phyloP scores from a whole-genome alignment of 2,329 filamentous ascomycete species.

The Geoglossum cookeanum region DNA sequence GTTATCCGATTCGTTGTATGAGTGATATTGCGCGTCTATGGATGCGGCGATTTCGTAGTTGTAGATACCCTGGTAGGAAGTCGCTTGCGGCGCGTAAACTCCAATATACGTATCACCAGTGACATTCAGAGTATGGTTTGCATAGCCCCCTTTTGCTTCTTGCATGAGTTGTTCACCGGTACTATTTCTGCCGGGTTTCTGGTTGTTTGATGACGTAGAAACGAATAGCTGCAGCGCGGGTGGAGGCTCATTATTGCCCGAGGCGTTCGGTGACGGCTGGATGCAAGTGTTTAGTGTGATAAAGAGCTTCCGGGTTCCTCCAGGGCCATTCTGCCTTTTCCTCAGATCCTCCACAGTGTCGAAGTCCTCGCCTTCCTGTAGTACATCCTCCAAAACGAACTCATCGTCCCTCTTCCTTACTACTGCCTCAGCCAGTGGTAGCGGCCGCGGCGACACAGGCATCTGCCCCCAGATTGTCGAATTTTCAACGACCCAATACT shows the following conservation, averaged over 20 bases:
- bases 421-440: too few relatives aligned
- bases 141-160: conserved; percentile 49
- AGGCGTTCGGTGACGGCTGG: conserved; percentile 43
- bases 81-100: conserved; percentile 49
- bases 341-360: background rate
- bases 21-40: conserved; percentile 58
- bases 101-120: conserved; percentile 56
- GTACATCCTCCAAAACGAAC: background rate
- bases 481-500: conserved; percentile 45
- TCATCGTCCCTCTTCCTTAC: conserved; percentile 8
- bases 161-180: conserved; percentile 24
- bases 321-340: background rate
- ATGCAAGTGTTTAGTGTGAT: conserved; percentile 74
- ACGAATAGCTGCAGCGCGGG: conserved; percentile 66
- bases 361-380: conserved; percentile 7
- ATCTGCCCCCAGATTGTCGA: conserved; percentile 28
- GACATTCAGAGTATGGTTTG: conserved; percentile 40
- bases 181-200: conserved; percentile 43
- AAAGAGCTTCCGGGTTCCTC: conserved; percentile 37
- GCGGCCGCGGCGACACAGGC: too few relatives aligned
- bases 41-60: conserved; percentile 70
- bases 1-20: conserved; percentile 33
- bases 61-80: conserved; percentile 46
- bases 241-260: conserved; percentile 28
- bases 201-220: conserved; percentile 44